Percentiles rank a stretch among this genome's conserved stretches.
Evolutionary conservation across 2,329 filamentous ascomycete genomes (phyloP).

Genomic region (Didymosphaeria variabile): DNA sequence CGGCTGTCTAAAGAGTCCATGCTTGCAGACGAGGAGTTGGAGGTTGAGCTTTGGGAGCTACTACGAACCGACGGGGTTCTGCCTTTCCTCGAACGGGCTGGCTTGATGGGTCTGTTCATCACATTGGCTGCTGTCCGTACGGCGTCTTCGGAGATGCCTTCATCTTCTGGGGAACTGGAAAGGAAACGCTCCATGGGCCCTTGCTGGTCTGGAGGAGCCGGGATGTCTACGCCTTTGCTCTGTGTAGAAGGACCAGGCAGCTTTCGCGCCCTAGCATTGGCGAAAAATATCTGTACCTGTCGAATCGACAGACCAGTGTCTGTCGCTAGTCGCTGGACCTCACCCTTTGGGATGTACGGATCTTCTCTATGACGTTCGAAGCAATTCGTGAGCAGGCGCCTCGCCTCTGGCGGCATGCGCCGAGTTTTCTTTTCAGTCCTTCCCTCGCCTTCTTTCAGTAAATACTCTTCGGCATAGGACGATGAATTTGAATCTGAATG

Average conservation of each 20-base stretch:
- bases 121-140: constrained; percentile 23
- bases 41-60: constrained; percentile 24
- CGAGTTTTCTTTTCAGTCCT: constrained; percentile 17
- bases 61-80: constrained; percentile 24
- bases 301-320: constrained; percentile 27
- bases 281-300: constrained; percentile 35
- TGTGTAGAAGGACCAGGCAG: constrained; percentile 15
- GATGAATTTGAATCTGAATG: constrained; percentile 5
- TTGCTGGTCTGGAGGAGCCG: constrained; percentile 8
- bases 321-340: constrained; percentile 23
- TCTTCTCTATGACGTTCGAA: constrained; percentile 31
- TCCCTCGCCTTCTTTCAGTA: constrained; percentile 3
- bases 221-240: constrained; percentile 1
- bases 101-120: constrained; percentile 3
- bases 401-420: constrained; percentile 26
- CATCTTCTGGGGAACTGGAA: constrained; percentile 34
- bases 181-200: constrained; percentile 32
- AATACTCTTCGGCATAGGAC: background rate
- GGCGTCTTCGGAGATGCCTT: constrained; percentile 29
- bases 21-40: constrained; percentile 29
- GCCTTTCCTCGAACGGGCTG: constrained; percentile 11
- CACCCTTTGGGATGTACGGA: constrained; percentile 31
- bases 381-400: constrained; percentile 26
- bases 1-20: constrained; percentile 30
- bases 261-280: constrained; percentile 34